Evolutionary conservation across 495 filamentous ascomycete species (phyloP).

Genomic region (Penicillium ucsense): DNA sequence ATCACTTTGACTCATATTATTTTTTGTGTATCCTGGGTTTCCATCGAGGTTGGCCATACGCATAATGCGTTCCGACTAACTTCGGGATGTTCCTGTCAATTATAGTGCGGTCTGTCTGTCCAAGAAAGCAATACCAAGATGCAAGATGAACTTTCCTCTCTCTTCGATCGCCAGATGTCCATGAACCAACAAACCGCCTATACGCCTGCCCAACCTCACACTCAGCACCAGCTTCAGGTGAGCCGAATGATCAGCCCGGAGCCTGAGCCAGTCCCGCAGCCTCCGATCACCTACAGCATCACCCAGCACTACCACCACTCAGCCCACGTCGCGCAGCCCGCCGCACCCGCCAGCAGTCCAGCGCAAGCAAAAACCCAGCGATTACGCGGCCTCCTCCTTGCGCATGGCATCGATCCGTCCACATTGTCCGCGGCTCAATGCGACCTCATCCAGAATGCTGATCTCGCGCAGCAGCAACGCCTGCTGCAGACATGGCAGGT

Average conservation of each 20-base stretch:
- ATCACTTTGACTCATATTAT: no score
- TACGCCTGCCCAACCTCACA: conserved; percentile 11
- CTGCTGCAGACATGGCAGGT: conserved; percentile 60
- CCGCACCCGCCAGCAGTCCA: not conserved
- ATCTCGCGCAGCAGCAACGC: conserved; percentile 45
- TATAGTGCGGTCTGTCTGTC: conserved; percentile 30
- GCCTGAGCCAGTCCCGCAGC: conserved; percentile 5
- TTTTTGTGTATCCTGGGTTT: no score
- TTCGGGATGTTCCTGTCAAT: not conserved
- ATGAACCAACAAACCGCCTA: conserved; percentile 11
- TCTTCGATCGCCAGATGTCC: conserved; percentile 56
- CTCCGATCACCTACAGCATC: conserved; percentile 51
- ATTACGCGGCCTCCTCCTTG: conserved; percentile 25
- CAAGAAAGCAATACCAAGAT: conserved; percentile 37
- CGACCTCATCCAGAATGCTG: conserved; percentile 50
- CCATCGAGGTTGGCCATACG: no score
- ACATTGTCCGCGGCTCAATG: conserved; percentile 48
- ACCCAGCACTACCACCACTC: conserved; percentile 72
- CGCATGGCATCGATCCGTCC: conserved; percentile 44
- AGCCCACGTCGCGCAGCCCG: conserved; percentile 36
- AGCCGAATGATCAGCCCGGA: not conserved
- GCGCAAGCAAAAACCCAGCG: not conserved
- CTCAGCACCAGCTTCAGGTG: not conserved
- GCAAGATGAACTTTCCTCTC: conserved; percentile 56
- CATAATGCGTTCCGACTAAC: no score